These are phyloP conservation scores for Ramaria sp. DNA, from an alignment of 768 basidiomycete species.

Conservation along the genomic window DNA sequence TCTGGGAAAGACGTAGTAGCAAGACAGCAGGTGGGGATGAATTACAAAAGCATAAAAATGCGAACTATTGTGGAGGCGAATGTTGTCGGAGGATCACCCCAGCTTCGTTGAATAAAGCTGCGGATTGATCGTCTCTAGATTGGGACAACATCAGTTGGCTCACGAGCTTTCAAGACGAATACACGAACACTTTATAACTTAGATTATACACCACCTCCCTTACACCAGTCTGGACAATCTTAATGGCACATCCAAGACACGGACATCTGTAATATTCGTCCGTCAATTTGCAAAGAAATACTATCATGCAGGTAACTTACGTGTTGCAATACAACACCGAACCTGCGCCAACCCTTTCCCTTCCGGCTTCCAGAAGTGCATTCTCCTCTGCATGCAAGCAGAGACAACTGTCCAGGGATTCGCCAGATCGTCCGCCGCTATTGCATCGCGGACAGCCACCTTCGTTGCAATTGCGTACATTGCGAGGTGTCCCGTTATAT, in stretches of 20 bases:
- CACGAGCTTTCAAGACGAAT: background rate
- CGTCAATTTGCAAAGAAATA: background rate
- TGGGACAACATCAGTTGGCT: background rate
- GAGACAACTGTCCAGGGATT: slow-evolving; percentile 65
- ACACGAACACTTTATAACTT: slow-evolving; percentile 83
- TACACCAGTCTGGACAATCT: slow-evolving; percentile 93
- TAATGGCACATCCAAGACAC: slow-evolving; percentile 91
- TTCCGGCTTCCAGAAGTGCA: slow-evolving; percentile 85
- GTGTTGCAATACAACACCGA: slow-evolving; percentile 98
- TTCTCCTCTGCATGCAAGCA: slow-evolving; percentile 99
- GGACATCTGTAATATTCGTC: slow-evolving; percentile 59
- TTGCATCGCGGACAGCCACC: slow-evolving; percentile 83
- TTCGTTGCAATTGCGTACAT: slow-evolving; percentile 79
- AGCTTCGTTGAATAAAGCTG: slow-evolving; percentile 65
- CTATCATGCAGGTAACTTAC: slow-evolving; percentile 34
- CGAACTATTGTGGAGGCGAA: slow-evolving; percentile 26
- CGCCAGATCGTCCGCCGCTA: slow-evolving; percentile 39
- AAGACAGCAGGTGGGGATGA: background rate
- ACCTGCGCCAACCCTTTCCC: slow-evolving; percentile 75
- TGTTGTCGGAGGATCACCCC: slow-evolving; percentile 73
- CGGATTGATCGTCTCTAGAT: slow-evolving; percentile 73
- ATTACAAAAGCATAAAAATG: background rate
- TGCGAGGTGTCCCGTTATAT: slow-evolving; percentile 94
- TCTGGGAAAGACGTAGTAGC: slow-evolving; percentile 9
- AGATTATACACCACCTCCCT: slow-evolving; percentile 90